phyloP scores from a whole-genome alignment of 208 protist species.

The Crithidia sp. region DNA sequence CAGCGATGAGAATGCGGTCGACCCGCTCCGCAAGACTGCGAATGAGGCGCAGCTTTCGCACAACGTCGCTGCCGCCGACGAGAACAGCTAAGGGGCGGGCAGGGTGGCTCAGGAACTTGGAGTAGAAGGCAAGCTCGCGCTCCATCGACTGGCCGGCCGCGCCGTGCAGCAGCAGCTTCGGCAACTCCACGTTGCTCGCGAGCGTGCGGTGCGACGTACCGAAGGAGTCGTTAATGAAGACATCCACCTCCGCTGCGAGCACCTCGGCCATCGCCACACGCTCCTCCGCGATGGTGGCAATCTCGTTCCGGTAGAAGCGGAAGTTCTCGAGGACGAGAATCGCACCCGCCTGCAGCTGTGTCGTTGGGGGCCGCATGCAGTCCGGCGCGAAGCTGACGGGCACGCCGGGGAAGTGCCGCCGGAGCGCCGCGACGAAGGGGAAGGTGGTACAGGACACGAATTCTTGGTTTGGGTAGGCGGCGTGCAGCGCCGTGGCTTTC shows the following conservation, averaged over 20 bases:
- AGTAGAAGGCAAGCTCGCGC: slow-evolving; percentile 78
- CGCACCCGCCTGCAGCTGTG: slow-evolving; percentile 43
- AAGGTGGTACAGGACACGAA: slow-evolving; percentile 59
- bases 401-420: slow-evolving; percentile 48
- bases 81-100: slow-evolving; percentile 62
- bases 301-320: slow-evolving; percentile 83
- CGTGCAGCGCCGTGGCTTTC: slow-evolving; percentile 50
- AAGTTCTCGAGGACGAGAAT: slow-evolving; percentile 83
- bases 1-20: slow-evolving; percentile 74
- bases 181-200: slow-evolving; percentile 75
- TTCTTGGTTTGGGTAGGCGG: slow-evolving; percentile 44
- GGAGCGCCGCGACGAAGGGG: slow-evolving; percentile 59
- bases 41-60: slow-evolving; percentile 66
- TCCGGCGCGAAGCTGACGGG: slow-evolving; percentile 65
- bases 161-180: slow-evolving; percentile 69
- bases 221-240: slow-evolving; percentile 88
- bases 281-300: slow-evolving; percentile 45
- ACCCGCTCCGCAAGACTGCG: slow-evolving; percentile 68
- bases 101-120: slow-evolving; percentile 71
- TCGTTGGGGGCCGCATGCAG: slow-evolving; percentile 52
- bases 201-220: slow-evolving; percentile 52
- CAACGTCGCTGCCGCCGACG: slow-evolving; percentile 59
- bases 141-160: slow-evolving; percentile 79
- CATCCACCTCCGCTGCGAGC: slow-evolving; percentile 58
- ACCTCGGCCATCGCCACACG: slow-evolving; percentile 65